phyloP scores from a whole-genome alignment of 768 basidiomycete genomes.

The Suillus bovinus region DNA sequence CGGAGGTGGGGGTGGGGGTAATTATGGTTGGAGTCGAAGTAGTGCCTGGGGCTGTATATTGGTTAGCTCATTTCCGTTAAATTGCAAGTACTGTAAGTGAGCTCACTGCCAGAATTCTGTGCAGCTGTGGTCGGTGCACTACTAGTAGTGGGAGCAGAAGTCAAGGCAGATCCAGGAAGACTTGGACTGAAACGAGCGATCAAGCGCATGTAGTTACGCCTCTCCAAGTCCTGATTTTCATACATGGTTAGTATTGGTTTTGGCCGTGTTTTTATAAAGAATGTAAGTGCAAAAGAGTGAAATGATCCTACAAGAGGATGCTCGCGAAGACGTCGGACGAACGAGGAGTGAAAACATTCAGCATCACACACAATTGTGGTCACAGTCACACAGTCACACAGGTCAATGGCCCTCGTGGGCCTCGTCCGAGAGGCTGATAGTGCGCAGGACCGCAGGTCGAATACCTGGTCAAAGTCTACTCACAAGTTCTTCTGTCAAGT shows the following conservation, averaged over 20 bases:
- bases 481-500: background rate
- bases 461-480: background rate
- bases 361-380: too few species aligned
- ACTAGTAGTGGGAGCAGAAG: background rate
- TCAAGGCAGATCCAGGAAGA: background rate
- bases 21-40: conserved; percentile 15
- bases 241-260: conserved; percentile 8
- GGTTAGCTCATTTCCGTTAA: background rate
- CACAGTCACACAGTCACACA: too few species aligned
- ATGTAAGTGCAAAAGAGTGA: conserved; percentile 23
- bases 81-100: conserved; percentile 5
- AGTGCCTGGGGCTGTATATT: background rate
- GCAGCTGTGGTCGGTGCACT: background rate
- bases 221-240: conserved; percentile 15
- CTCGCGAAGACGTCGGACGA: background rate
- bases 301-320: background rate
- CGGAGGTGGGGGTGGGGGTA: conserved; percentile 16
- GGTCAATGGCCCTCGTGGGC: too few species aligned
- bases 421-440: too few species aligned
- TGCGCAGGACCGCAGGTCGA: too few species aligned
- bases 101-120: background rate
- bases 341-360: too few species aligned
- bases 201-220: conserved; percentile 13
- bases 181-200: conserved; percentile 16
- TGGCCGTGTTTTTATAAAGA: conserved; percentile 22